Percentiles rank a stretch among this genome's conserved stretches.
Conservation (phyloP, 208 protist species). For the Phytomonas francai region DNA sequence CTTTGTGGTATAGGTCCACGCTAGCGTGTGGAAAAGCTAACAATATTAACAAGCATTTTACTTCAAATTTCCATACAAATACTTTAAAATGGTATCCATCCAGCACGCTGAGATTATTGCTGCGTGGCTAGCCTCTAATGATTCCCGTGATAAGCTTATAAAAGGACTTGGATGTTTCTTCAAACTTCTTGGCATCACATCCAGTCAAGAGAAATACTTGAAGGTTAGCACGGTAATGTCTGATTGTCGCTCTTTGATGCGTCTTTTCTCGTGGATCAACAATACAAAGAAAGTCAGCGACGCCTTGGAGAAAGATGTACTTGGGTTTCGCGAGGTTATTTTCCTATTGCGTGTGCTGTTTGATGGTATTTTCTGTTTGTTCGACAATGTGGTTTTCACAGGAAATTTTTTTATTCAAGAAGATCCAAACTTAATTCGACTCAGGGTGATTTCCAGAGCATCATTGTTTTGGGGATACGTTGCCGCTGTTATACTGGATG, state of each 20-base stretch:
- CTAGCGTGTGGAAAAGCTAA: not conserved
- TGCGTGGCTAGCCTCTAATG: slow-evolving; percentile 44
- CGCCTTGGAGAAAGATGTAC: slow-evolving; percentile 35
- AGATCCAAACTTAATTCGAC: slow-evolving; percentile 16
- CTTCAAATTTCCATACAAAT: not conserved
- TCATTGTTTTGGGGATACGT: slow-evolving; percentile 68
- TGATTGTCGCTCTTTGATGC: slow-evolving; percentile 58
- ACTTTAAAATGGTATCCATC: slow-evolving; percentile 7
- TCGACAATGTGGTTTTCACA: slow-evolving; percentile 74
- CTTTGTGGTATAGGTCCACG: not conserved
- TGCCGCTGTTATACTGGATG: slow-evolving; percentile 37
- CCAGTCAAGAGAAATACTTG: slow-evolving; percentile 28
- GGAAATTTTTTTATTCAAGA: slow-evolving; percentile 34
- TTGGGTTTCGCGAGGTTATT: slow-evolving; percentile 44
- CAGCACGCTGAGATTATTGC: slow-evolving; percentile 21
- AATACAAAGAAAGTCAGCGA: slow-evolving; percentile 57
- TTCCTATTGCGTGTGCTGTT: slow-evolving; percentile 54
- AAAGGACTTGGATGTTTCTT: slow-evolving; percentile 65
- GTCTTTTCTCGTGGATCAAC: slow-evolving; percentile 53
- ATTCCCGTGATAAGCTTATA: slow-evolving; percentile 73
- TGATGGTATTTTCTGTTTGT: slow-evolving; percentile 68
- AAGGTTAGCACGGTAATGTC: slow-evolving; percentile 52
- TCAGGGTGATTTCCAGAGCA: slow-evolving; percentile 32
- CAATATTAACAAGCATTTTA: slow-evolving; percentile 1
- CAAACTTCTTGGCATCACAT: slow-evolving; percentile 40